Base-by-base conservation (phyloP, 805 yeast genomes). In the Kodamaea sagamina region DNA sequence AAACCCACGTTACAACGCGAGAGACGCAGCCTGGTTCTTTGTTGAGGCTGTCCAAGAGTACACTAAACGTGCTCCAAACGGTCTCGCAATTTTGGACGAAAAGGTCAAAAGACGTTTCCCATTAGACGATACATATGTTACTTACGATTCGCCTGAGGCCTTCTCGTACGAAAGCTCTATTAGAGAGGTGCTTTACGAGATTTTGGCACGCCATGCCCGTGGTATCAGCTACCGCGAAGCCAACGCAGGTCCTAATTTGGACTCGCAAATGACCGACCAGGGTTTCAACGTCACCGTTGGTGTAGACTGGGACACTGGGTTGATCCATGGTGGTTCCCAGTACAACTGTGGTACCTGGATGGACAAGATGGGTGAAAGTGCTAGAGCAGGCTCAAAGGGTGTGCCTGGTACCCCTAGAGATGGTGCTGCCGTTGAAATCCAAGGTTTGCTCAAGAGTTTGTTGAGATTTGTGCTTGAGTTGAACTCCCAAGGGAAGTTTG, bases 361-460 rank as follows among this genome's bases (percentile, higher is more conserved):
- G 97, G 99, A 92, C 66, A 92, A 92, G 67, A 92, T 92, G 98
- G 99, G 99, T 18, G 98, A 93, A 67, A 86, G 96, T 57, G 81
- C 64, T 26, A 73, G 66, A 43, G 97, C 98, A 0, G 84, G 85
- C 1, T 83, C 81, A 46, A 86, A 84, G 53, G 99, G 99, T n/a
- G 71, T 79, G 26, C 99, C 99, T 1, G 99, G 98, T 1, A 92
- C 98, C 0, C 98, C 99, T 17, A 78, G 99, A 59, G 96, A 90
- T 64, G 99, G 99, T 27, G 96, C 97, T 1, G 97, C 95, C 2
- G 74, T 92, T 43, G 99, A 92, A 63, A 85, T 92, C 44, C 89
- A 81, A 53, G 99, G 97, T 0, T 68, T 92, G 47, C 67, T 93
- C 57, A 90, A 90, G 66, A 86, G 96, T 63, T 66, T 87, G 1